Percentiles rank a stretch among this genome's conserved stretches.
Conservation (phyloP, 441 rosid genomes). For the Iberis amara region DNA sequence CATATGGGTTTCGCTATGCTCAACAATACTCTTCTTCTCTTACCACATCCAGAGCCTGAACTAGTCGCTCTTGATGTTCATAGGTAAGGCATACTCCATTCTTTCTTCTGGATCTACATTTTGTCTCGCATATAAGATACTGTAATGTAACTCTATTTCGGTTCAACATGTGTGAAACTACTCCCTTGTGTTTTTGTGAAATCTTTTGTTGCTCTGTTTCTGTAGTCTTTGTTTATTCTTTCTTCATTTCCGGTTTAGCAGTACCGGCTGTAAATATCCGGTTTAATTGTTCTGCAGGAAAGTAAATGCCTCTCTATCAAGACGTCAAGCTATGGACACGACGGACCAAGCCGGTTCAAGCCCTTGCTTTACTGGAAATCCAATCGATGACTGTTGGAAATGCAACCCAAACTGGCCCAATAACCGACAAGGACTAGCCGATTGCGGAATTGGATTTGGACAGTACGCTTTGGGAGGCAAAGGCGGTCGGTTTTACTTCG, state of each 20-base stretch:
- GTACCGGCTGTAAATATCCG: slow-evolving; percentile 1
- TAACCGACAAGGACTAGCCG: slow-evolving; percentile 77
- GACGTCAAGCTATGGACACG: slow-evolving; percentile 52
- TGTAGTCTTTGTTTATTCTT: not conserved
- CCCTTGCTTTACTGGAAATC: slow-evolving; percentile 70
- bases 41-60: slow-evolving; percentile 70
- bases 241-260: not conserved
- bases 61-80: slow-evolving; percentile 68
- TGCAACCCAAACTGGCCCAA: slow-evolving; percentile 90
- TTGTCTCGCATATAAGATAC: too few relatives aligned
- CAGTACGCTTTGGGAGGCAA: slow-evolving; percentile 85
- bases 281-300: slow-evolving; percentile 38
- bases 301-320: slow-evolving; percentile 66
- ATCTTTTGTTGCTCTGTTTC: too few relatives aligned
- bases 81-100: too few relatives aligned
- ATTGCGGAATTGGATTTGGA: slow-evolving; percentile 94
- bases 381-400: slow-evolving; percentile 95
- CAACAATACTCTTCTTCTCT: slow-evolving; percentile 49
- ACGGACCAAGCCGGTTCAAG: slow-evolving; percentile 38
- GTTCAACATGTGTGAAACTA: too few relatives aligned
- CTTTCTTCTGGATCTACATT: slow-evolving; percentile 19
- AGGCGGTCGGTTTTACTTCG: slow-evolving; percentile 70
- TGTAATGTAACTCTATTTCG: too few relatives aligned
- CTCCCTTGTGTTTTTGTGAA: too few relatives aligned
- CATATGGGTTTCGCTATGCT: slow-evolving; percentile 36